Evolutionary conservation across 176 grass and related monocot species (phyloP).

Genomic region (Juncus effusus): DNA sequence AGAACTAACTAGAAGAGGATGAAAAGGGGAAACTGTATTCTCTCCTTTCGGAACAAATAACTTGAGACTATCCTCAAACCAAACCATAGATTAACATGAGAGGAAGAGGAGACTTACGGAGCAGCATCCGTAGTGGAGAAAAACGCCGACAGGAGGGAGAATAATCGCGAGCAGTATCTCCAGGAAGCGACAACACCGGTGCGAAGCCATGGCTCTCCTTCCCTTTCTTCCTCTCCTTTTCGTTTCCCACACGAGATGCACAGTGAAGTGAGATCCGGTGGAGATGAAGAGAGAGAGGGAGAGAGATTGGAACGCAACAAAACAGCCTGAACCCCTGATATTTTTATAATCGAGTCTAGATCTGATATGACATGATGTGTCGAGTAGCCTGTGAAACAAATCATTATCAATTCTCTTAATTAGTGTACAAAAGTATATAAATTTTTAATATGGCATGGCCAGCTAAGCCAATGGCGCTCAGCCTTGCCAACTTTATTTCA

Average conservation of each 20-base stretch:
- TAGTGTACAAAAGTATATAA: no score
- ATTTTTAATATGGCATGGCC: no score
- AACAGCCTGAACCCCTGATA: no score
- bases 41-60: no score
- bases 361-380: no score
- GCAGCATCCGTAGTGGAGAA: slow-evolving; percentile 76
- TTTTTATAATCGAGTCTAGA: no score
- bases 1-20: no score
- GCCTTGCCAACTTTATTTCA: background rate
- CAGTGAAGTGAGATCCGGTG: background rate
- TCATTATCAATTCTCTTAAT: no score
- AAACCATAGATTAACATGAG: background rate
- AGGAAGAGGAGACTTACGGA: slow-evolving; percentile 32
- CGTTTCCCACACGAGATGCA: background rate
- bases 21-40: no score
- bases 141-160: slow-evolving; percentile 87
- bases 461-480: no score
- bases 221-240: background rate
- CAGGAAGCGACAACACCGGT: slow-evolving; percentile 53
- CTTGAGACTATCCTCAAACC: no score
- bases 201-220: slow-evolving; percentile 38
- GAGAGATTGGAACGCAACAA: background rate
- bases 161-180: slow-evolving; percentile 88
- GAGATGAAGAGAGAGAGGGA: background rate
- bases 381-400: no score